phyloP scores from a whole-genome alignment of 345 rosid species.

The Eucalyptus cladocalyx region DNA sequence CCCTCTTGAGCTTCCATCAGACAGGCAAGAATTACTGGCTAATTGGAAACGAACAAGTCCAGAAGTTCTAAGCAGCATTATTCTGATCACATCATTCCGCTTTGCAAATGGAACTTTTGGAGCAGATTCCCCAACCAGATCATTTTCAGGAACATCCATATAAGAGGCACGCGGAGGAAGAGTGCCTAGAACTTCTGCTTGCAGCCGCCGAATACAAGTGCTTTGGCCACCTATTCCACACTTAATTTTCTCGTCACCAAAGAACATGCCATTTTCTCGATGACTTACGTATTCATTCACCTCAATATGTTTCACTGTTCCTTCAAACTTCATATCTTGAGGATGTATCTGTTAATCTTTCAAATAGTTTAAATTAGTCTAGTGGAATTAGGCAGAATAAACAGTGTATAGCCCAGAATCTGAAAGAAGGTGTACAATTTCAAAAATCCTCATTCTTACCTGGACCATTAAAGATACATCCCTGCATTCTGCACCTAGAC shows the following conservation, averaged over 20 bases:
- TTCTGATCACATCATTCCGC: constrained; percentile 30
- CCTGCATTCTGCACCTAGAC: constrained; percentile 61
- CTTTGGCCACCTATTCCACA: constrained; percentile 7
- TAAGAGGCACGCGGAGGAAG: constrained; percentile 44
- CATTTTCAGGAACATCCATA: constrained; percentile 14
- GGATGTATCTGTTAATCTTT: constrained; percentile 66
- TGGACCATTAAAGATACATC: constrained; percentile 45
- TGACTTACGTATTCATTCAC: constrained; percentile 36
- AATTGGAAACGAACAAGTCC: constrained; percentile 37
- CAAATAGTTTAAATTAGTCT: constrained; percentile 16
- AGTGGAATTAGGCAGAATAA: background rate
- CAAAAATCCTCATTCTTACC: constrained; percentile 39
- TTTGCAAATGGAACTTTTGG: constrained; percentile 20
- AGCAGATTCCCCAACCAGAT: constrained; percentile 8
- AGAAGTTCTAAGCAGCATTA: constrained; percentile 46
- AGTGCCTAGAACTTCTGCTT: constrained; percentile 41
- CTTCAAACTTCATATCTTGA: constrained; percentile 56
- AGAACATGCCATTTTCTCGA: constrained; percentile 6
- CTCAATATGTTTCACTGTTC: constrained; percentile 50
- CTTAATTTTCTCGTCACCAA: background rate
- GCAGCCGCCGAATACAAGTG: constrained; percentile 35
- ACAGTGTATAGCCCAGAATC: background rate
- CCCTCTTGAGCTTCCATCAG: constrained; percentile 21
- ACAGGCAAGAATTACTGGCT: constrained; percentile 14
- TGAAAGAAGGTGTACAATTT: background rate